A percentile compares a stretch with the other conserved stretches of the same genome.
Conservation (phyloP, 345 rosid genomes). For the Pelargonium nanum region DNA sequence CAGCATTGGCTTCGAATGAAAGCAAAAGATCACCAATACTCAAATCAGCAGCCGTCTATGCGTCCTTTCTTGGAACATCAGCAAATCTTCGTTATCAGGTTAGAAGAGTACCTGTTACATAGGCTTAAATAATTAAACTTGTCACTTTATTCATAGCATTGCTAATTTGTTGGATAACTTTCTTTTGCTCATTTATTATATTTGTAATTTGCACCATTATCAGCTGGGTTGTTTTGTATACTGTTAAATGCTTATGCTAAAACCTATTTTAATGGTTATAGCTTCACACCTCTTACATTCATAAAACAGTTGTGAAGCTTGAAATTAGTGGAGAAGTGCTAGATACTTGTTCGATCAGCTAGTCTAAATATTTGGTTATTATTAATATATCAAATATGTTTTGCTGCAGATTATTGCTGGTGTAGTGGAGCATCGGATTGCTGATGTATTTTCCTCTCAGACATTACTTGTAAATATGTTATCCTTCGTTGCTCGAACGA, state of each 20-base stretch:
- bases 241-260: background rate
- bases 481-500: slow-evolving; percentile 68
- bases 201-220: background rate
- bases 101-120: slow-evolving; percentile 4
- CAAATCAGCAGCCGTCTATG: slow-evolving; percentile 66
- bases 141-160: background rate
- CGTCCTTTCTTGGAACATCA: slow-evolving; percentile 73
- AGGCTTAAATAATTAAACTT: background rate
- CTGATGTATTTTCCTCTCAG: slow-evolving; percentile 71
- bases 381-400: slow-evolving; percentile 9
- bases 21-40: slow-evolving; percentile 74
- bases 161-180: background rate
- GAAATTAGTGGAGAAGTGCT: no score
- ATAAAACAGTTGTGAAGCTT: no score
- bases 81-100: slow-evolving; percentile 96
- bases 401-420: slow-evolving; percentile 82
- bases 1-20: slow-evolving; percentile 32
- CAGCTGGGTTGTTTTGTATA: background rate
- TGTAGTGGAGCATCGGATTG: slow-evolving; percentile 70
- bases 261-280: background rate
- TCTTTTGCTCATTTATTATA: no score
- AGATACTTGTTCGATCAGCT: background rate
- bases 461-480: slow-evolving; percentile 68
- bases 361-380: slow-evolving; percentile 4
- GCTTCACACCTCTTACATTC: background rate